Evolutionary conservation across 148 eudicot genomes (phyloP), one percentile per base, ranked within the genome.

Genomic region (Cornus controversa): DNA sequence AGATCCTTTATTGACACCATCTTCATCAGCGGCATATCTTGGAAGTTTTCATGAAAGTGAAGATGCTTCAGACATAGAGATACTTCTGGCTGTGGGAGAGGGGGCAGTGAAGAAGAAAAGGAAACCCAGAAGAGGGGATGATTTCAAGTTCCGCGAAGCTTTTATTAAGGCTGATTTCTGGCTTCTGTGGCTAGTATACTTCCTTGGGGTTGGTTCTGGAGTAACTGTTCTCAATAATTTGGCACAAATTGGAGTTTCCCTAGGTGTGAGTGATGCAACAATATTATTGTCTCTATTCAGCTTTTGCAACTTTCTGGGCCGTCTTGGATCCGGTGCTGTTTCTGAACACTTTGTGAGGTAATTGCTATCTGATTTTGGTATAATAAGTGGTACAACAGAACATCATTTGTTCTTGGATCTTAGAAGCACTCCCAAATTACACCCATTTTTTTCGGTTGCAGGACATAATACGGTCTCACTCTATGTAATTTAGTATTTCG

Each of bases 151-250:
- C 74, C 82, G 76, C 36, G 92, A 95, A 87, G 96, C 94, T 76
- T 14, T 94, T 69, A 60, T 90, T 23, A 95, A 93, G 78, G 97
- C 98, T 64, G 98, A 95, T 89, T 95, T 93, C 79, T 95, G 98
- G 98, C 97, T 93, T 72, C 80, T 93, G 66, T 91, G 93, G 91
- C 13, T 88, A 20, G 94, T 91, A 8, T 91, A 93, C 83, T 95
- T 95, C 82, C 74, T 91, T 45, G 98, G 98, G 72, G 91, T 89
- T 74, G 97, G 96, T 71, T 84, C 97, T 13, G 97, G 96, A 34
- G 85, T 95, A 2, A 95, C 97, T 22, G 97, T 95, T 76, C 89
- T 93, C 16, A 95, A 93, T 73, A 92, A 95, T 81, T 81, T 95
- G 87, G 97, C 98, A 22, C 96, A 94, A 78, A 91, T 94, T 29